phyloP scores from a whole-genome alignment of 2,329 filamentous ascomycete species.

The Curvularia spicifera region DNA sequence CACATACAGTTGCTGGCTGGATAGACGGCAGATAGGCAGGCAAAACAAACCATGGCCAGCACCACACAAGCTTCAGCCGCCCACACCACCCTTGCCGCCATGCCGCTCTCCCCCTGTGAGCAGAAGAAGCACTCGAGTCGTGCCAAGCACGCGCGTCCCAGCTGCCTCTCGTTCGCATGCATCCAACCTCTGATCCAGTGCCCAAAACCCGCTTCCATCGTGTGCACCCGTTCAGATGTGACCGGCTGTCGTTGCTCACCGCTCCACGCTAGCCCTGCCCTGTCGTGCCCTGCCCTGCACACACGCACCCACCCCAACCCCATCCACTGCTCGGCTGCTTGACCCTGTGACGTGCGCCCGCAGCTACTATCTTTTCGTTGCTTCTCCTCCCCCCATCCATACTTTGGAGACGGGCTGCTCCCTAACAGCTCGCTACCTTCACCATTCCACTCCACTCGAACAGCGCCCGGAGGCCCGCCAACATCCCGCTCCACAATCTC shows the following conservation, averaged over 20 bases:
- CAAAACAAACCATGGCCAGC: not conserved
- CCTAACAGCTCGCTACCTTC: conserved; percentile 68
- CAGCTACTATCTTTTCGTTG: conserved; percentile 31
- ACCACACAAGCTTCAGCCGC: not conserved
- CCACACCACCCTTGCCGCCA: not conserved
- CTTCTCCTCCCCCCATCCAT: conserved; percentile 29
- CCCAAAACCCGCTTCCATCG: conserved; percentile 21
- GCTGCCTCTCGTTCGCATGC: conserved; percentile 23
- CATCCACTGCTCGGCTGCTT: conserved; percentile 27
- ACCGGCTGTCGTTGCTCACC: conserved; percentile 42
- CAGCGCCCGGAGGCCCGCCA: conserved; percentile 72
- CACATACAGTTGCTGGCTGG: no score
- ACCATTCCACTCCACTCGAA: conserved; percentile 82
- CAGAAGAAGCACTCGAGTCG: not conserved
- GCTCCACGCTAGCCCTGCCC: conserved; percentile 31
- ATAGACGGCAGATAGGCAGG: no score
- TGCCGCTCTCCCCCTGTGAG: conserved; percentile 7
- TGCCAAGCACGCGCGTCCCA: conserved; percentile 11
- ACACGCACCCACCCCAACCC: not conserved
- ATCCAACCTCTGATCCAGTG: conserved; percentile 34
- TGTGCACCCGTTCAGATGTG: conserved; percentile 38
- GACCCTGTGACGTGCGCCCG: conserved; percentile 44
- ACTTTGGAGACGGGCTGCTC: conserved; percentile 49
- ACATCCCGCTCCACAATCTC: conserved; percentile 86
- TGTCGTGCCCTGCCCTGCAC: not conserved